phyloP scores from a whole-genome alignment of 768 basidiomycete species.

The Leccinellum luteum region DNA sequence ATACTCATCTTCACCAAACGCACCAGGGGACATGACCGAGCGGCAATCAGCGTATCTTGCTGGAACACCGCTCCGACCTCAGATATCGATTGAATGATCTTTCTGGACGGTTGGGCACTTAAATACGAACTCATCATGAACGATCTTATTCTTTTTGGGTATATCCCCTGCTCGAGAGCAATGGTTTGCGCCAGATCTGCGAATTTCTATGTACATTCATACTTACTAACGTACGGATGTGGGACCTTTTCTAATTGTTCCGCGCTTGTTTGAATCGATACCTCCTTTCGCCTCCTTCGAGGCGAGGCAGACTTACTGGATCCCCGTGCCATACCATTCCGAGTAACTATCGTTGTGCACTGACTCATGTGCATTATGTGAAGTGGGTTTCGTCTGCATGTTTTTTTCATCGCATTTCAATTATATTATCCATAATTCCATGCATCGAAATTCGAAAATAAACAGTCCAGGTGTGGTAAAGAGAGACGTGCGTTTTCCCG shows the following conservation, averaged over 20 bases:
- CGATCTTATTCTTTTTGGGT: constrained; percentile 1
- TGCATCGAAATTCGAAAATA: no score
- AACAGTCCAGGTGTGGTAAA: no score
- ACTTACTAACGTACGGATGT: constrained; percentile 18
- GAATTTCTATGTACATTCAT: constrained; percentile 12
- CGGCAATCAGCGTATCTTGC: constrained; percentile 35
- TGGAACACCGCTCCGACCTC: constrained; percentile 45
- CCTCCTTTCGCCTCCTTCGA: neutral
- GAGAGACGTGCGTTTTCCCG: no score
- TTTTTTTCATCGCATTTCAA: no score
- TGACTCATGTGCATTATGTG: no score
- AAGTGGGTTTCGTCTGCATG: no score
- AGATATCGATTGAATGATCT: constrained; percentile 76
- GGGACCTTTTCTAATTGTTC: neutral
- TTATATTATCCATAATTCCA: no score
- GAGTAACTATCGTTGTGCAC: neutral
- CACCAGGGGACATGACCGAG: constrained; percentile 45
- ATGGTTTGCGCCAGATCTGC: neutral
- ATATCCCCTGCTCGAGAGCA: neutral
- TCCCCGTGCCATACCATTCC: no score
- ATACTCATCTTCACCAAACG: constrained; percentile 40
- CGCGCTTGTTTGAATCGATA: constrained; percentile 9
- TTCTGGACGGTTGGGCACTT: neutral
- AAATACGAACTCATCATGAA: neutral
- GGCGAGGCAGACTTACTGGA: neutral